These are phyloP conservation scores for Emericellopsis terricola DNA, from an alignment of 495 filamentous ascomycete genomes.

Conservation along the genomic window DNA sequence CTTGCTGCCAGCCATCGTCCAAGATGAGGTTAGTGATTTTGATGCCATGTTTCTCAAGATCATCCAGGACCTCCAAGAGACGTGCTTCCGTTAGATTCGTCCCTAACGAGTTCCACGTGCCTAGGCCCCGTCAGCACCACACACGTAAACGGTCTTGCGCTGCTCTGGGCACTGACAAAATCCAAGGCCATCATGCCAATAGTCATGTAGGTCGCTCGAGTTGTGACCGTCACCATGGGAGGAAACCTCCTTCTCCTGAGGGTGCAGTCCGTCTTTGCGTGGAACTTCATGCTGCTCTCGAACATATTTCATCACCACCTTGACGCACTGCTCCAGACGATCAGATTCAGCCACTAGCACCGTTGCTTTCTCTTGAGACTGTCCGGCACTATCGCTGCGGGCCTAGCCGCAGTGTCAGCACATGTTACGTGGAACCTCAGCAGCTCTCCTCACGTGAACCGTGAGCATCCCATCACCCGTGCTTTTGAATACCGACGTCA, in stretches of 20 bases:
- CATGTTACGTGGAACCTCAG: no score
- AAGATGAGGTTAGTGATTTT: conserved; percentile 72
- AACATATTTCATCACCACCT: conserved; percentile 73
- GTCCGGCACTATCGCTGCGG: conserved; percentile 41
- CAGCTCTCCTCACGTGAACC: conserved; percentile 38
- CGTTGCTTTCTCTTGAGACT: conserved; percentile 29
- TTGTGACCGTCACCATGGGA: conserved; percentile 21
- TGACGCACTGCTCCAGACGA: conserved; percentile 58
- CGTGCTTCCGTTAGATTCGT: conserved; percentile 66
- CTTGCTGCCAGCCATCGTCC: conserved; percentile 90
- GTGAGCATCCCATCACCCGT: conserved; percentile 45
- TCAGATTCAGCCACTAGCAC: conserved; percentile 57
- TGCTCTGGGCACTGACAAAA: conserved; percentile 26
- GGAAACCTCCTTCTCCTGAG: conserved; percentile 23
- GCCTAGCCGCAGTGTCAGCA: conserved; percentile 10
- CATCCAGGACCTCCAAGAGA: conserved; percentile 54
- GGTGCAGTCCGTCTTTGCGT: conserved; percentile 9
- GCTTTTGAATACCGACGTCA: conserved; percentile 51
- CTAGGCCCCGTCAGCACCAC: conserved; percentile 10
- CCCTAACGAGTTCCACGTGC: conserved; percentile 90
- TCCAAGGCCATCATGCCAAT: conserved; percentile 74
- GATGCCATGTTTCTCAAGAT: conserved; percentile 52
- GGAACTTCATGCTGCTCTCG: conserved; percentile 33
- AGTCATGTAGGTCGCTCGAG: conserved; percentile 64
- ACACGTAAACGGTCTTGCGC: not conserved